Evolutionary conservation across 106 monocot genomes (phyloP).

Genomic region (Amphibolis antarctica): DNA sequence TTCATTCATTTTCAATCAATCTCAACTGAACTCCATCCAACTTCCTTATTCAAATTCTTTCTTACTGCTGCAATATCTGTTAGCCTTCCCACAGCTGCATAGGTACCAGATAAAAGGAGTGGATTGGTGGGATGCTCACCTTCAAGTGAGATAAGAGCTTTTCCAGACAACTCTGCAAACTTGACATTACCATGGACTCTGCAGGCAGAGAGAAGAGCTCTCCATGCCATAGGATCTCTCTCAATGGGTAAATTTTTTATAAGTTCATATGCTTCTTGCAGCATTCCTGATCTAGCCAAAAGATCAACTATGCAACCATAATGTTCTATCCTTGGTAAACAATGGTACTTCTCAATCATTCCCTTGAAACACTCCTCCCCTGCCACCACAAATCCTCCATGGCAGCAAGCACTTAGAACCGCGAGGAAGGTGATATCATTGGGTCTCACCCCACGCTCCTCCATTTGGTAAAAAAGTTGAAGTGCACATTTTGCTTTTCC

Average conservation of each 20-base stretch:
- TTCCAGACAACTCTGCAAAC: conserved; percentile 18
- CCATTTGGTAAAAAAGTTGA: conserved; percentile 29
- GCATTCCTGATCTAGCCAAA: conserved; percentile 34
- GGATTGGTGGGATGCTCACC: conserved; percentile 25
- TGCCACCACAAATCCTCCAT: conserved; percentile 25
- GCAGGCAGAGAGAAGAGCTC: conserved; percentile 44
- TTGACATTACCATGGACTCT: conserved; percentile 29
- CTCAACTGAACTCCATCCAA: conserved; percentile 30
- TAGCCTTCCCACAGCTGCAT: conserved; percentile 20
- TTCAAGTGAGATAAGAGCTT: conserved; percentile 17
- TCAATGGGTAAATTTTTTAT: conserved; percentile 20
- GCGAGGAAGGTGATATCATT: conserved; percentile 44
- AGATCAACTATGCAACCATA: conserved; percentile 50
- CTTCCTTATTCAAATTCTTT: conserved; percentile 19
- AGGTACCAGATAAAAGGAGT: conserved; percentile 28
- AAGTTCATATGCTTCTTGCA: conserved; percentile 43
- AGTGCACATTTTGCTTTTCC: conserved; percentile 27
- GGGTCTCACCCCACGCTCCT: conserved; percentile 19
- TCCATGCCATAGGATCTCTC: conserved; percentile 36
- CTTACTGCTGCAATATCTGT: conserved; percentile 2
- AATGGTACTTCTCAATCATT: conserved; percentile 20
- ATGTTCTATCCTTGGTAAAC: conserved; percentile 26
- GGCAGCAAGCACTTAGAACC: conserved; percentile 42
- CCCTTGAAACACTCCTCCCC: conserved; percentile 25
- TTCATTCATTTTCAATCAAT: background rate